phyloP scores from a whole-genome alignment of 257 asterid genomes.

The Catharanthus roseus region DNA sequence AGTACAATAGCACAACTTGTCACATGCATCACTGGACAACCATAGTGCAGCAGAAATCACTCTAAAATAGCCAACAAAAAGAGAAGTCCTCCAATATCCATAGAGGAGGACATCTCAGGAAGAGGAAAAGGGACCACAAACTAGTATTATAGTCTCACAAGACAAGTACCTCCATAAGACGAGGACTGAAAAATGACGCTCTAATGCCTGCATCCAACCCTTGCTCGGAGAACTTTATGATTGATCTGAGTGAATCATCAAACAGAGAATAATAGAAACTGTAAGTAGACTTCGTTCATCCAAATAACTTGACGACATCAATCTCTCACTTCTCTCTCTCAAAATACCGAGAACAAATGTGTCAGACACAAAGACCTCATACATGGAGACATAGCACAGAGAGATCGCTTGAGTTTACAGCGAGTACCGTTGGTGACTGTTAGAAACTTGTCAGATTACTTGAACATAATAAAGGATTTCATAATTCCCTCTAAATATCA shows the following conservation, averaged over 20 bases:
- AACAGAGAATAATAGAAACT: constrained; percentile 13
- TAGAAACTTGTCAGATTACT: background rate
- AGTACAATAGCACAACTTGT: background rate
- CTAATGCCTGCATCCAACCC: constrained; percentile 77
- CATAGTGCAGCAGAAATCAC: background rate
- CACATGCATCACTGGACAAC: background rate
- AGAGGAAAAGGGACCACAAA: background rate
- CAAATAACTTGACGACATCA: background rate
- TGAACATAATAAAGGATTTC: background rate
- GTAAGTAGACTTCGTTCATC: background rate
- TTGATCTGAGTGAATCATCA: constrained; percentile 52
- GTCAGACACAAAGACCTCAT: background rate
- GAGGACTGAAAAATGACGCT: constrained; percentile 82
- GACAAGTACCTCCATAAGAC: constrained; percentile 88
- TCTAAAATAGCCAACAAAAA: background rate
- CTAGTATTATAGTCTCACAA: background rate
- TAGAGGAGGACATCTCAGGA: background rate
- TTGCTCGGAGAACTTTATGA: constrained; percentile 81
- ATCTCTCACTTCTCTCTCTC: background rate
- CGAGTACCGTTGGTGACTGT: background rate
- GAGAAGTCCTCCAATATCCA: background rate
- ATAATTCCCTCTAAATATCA: background rate
- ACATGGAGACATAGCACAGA: background rate
- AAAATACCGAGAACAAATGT: no score
- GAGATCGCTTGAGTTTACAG: background rate